Percentiles rank a stretch among this genome's conserved stretches.
These are phyloP conservation scores for Meyerozyma guilliermondii DNA, from an alignment of 1,139 yeast species.

Conservation along the genomic window DNA sequence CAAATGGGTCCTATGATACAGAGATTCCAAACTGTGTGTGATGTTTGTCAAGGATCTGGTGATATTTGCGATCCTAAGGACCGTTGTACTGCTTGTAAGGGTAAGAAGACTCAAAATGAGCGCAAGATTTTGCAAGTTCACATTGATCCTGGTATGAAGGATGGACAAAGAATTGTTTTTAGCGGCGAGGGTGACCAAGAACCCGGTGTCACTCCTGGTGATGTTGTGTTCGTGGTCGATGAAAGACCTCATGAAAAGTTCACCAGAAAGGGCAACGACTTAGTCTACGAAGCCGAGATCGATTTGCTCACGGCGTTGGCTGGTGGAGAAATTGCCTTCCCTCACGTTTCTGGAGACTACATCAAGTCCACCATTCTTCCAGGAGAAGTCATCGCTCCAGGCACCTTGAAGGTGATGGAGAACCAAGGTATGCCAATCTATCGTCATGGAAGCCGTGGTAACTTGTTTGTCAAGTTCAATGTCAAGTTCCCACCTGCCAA, in stretches of 20 bases:
- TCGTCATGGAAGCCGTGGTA: conserved; percentile 73
- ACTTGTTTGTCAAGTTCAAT: conserved; percentile 64
- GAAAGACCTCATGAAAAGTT: conserved; percentile 81
- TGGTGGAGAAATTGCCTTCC: conserved; percentile 86
- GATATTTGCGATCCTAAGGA: conserved; percentile 84
- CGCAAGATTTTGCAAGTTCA: conserved; percentile 93
- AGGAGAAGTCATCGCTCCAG: conserved; percentile 92
- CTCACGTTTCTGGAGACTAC: conserved; percentile 86
- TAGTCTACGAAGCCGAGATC: conserved; percentile 78
- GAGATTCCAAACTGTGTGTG: conserved; percentile 95
- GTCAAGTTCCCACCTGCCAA: conserved; percentile 66
- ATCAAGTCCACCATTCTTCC: conserved; percentile 78
- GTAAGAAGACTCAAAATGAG: conserved; percentile 83
- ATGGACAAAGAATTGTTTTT: conserved; percentile 88
- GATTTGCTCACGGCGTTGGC: conserved; percentile 93
- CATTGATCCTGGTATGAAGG: conserved; percentile 95
- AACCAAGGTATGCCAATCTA: conserved; percentile 94
- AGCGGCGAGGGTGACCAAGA: conserved; percentile 98
- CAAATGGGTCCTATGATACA: conserved; percentile 99
- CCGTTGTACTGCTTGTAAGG: conserved; percentile 82
- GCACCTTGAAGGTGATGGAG: conserved; percentile 72
- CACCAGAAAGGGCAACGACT: conserved; percentile 87
- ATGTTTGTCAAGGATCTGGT: conserved; percentile 88
- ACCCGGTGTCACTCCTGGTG: conserved; percentile 94
- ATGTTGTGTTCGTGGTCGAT: conserved; percentile 85